Conservation (phyloP, 2,329 filamentous ascomycete species). For the Colletotrichum abscissum region DNA sequence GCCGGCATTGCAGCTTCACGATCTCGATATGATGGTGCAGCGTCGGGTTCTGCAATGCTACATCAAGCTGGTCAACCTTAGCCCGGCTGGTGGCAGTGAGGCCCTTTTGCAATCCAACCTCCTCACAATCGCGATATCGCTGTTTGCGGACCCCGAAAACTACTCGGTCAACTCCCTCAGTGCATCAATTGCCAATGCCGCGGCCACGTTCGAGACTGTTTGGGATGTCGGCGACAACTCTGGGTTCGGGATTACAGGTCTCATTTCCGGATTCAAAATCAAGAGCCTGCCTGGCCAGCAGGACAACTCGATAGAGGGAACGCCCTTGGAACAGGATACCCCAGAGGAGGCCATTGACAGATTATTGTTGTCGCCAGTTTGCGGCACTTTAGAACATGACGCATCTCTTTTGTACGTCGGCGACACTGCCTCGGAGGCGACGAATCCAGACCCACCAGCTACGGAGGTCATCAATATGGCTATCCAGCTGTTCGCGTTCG, state of each 20-base stretch:
- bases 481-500: conserved; percentile 91
- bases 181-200: conserved; percentile 89
- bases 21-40: conserved; percentile 93
- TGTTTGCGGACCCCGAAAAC: conserved; percentile 93
- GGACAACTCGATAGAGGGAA: conserved; percentile 57
- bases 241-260: conserved; percentile 90
- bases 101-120: conserved; percentile 91
- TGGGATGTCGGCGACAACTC: conserved; percentile 97
- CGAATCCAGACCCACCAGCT: conserved; percentile 78
- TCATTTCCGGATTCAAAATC: conserved; percentile 82
- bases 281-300: conserved; percentile 78
- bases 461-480: conserved; percentile 96
- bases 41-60: conserved; percentile 95
- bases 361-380: conserved; percentile 76
- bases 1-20: conserved; percentile 87
- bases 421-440: conserved; percentile 54
- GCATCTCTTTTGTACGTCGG: conserved; percentile 82
- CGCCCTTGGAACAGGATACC: conserved; percentile 63
- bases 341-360: conserved; percentile 74
- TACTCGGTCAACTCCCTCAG: conserved; percentile 88
- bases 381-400: conserved; percentile 89
- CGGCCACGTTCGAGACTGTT: conserved; percentile 89
- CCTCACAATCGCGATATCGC: conserved; percentile 86
- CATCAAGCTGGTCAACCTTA: conserved; percentile 88
- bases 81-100: conserved; percentile 86